Conservation (phyloP, 1,284 basidiomycete species). For the Erythrobasidium hasegawianum region DNA sequence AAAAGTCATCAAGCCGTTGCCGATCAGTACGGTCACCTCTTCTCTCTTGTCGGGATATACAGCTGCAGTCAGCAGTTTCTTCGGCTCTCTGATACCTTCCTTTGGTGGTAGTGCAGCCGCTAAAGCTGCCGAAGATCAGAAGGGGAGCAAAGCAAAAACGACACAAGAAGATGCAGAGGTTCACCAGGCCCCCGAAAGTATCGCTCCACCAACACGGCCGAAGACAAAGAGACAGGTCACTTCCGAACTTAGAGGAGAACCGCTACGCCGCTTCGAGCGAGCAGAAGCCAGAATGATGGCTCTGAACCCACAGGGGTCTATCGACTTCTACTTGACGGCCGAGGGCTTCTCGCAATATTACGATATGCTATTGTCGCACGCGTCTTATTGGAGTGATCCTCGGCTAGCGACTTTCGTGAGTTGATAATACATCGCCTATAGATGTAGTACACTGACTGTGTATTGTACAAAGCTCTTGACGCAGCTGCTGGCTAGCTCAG, state of each 20-base stretch:
- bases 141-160: neutral
- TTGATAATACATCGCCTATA: no score
- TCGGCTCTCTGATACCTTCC: conserved; percentile 39
- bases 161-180: conserved; percentile 1
- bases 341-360: conserved; percentile 34
- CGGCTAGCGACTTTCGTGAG: conserved; percentile 34
- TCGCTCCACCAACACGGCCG: conserved; percentile 3
- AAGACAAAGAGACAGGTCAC: conserved; percentile 25
- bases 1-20: conserved; percentile 47
- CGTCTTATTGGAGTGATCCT: conserved; percentile 34
- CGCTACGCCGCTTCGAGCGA: conserved; percentile 27
- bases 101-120: conserved; percentile 2
- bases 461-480: conserved; percentile 27
- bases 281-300: conserved; percentile 35
- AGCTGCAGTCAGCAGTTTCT: conserved; percentile 46
- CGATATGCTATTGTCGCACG: conserved; percentile 31
- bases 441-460: neutral
- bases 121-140: neutral
- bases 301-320: conserved; percentile 35
- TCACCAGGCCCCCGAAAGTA: neutral
- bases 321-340: conserved; percentile 33
- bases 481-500: conserved; percentile 28
- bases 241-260: conserved; percentile 14
- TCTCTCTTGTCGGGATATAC: conserved; percentile 46
- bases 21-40: conserved; percentile 47